A percentile compares a stretch with the other conserved stretches of the same genome.
Evolutionary conservation across 23 red algal species (phyloP).

Genomic region (Gracilaria gracilis): DNA sequence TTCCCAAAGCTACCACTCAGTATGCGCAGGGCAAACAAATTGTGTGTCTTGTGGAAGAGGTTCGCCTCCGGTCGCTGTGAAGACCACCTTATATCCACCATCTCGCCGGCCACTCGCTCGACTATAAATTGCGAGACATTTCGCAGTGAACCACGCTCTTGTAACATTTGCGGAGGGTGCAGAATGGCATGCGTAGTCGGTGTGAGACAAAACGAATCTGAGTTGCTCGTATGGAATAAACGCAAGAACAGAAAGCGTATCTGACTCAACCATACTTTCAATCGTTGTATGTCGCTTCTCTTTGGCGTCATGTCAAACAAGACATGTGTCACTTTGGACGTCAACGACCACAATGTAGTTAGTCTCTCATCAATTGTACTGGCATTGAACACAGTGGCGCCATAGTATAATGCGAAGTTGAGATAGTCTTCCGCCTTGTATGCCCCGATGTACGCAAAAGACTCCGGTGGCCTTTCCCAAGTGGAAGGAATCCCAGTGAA

Average conservation of each 20-base stretch:
- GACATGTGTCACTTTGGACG: background rate
- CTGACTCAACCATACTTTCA: background rate
- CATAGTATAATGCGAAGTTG: conserved; percentile 21
- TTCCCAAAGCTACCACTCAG: background rate
- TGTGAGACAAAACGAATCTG: background rate
- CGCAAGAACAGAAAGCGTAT: background rate
- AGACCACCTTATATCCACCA: background rate
- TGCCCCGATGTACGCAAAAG: background rate
- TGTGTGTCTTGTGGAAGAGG: background rate
- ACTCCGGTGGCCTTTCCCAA: conserved; percentile 7
- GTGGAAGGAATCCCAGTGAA: background rate
- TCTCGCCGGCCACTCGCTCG: background rate
- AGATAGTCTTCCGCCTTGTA: conserved; percentile 37
- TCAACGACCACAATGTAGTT: background rate
- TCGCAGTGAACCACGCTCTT: background rate
- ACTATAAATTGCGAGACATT: conserved; percentile 12
- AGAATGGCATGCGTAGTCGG: conserved; percentile 12
- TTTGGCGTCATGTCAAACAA: background rate
- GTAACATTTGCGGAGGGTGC: background rate
- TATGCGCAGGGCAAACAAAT: background rate
- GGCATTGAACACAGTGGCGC: background rate
- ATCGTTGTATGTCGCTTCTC: background rate
- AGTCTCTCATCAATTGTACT: background rate
- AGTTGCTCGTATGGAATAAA: background rate
- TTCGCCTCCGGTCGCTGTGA: background rate